Base-by-base conservation (phyloP, 2,329 filamentous ascomycete species). In the Hirsutella thompsonii region DNA sequence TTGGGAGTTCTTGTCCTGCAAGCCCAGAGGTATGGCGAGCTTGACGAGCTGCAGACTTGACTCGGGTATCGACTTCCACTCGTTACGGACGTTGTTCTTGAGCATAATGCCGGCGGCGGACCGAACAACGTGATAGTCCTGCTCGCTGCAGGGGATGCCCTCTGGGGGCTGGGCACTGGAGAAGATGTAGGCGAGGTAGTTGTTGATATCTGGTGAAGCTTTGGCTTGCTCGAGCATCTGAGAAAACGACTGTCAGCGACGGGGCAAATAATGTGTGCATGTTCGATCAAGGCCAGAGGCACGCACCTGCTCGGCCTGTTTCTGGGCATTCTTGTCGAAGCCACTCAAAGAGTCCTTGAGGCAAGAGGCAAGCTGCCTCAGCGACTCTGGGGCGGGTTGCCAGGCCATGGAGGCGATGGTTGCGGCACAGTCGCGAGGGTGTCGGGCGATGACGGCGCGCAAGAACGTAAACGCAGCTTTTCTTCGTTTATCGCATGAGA, bases 161-260 rank as follows among this genome's bases (percentile, higher is more conserved):
- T 68, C 62, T 37, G 83, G 76, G 39, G 71, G 67, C 47, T 79
- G 71, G 42, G 76, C 60, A 52, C 76, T 87, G 45, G 84, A 86
- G 62, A 94, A 86, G 47, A 98, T 76, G 62, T 84, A 95, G 51
- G 86, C 84, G 36, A 98, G 79, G 62, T 98, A 98, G 66, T 96
- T 96, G 69, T 93, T 90, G 69, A 95, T 85, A 60, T 96, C 90
- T 38, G 89, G 89, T 10, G 85, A 92, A 40, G 72, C 67, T 59
- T 86, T 93, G 46, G 90, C 92, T 66, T 94, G 84, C 49, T 78
- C 72, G 53, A 98, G 84, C 86, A 96, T 93, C 92, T 96, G 53
- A 46, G 38, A 36, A 20, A 19, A 20, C 10, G 20, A 14, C 19
- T 13, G 20, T 19, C 13, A 18, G 14, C 5, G 16, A 18, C 10